Base-by-base conservation (phyloP, 1,139 yeast genomes). In the Pichia terricola region DNA sequence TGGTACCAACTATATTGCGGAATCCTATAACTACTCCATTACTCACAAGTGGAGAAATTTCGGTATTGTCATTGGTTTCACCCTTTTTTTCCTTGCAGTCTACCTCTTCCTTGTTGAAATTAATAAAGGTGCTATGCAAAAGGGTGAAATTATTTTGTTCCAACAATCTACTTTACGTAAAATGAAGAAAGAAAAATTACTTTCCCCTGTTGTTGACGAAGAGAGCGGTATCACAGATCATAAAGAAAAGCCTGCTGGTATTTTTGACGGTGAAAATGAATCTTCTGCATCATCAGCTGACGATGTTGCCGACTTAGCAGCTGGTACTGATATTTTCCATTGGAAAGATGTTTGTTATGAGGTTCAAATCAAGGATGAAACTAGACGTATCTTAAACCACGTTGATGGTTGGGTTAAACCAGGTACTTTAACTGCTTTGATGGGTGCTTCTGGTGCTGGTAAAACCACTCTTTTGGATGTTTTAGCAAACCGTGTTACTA, bases 391-490 rank as follows among this genome's bases (percentile, higher is more conserved):
- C 50, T 59, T 80, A 50, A 72, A 75, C 49, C 68, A 73, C 56
- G 73, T 80, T 41, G 77, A 75, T 50, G 87, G 86, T 37, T 80
- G 69, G 59, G 79, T 79, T 54, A 73, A 75, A 50, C 84, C 85
- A 16, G 85, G 85, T 52, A 73, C 78, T 32, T 61, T 75, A 66
- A 75, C 79, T 40, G 80, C 80, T 28, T 60, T 79, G 38, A 77
- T 79, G 82, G 85, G 85, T 50, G 81, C 74, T 48, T 78, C 84
- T 30, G 84, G 85, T 57, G 84, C 84, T 39, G 85, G 85, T 59
- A 79, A 79, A 58, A 79, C 85, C 1, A 79, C 84, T 6, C 64
- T 79, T 48, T 66, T 79, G 49, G 77, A 77, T 54, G 72, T 72
- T 40, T 66, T 79, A 47, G 77, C 84, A 16, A 79, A 76, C 55